Conservation (phyloP, 371 early-diverging fungal species). For the Capillidium heterosporum region DNA sequence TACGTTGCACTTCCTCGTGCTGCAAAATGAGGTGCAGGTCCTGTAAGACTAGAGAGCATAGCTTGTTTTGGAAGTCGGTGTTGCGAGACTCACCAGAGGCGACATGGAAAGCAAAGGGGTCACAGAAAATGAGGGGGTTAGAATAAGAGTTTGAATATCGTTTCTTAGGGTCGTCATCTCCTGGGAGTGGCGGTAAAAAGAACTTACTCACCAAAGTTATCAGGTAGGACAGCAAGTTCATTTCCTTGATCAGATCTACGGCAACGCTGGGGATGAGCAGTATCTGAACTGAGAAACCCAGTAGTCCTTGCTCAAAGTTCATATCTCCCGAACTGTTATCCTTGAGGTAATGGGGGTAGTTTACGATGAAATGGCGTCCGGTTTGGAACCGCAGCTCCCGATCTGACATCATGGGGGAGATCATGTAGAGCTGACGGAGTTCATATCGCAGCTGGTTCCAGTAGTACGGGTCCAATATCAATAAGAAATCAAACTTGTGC, state of each 20-base stretch:
- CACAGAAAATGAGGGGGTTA: background rate
- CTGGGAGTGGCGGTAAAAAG: background rate
- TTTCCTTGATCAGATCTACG: background rate
- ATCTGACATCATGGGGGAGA: background rate
- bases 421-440: background rate
- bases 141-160: background rate
- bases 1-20: background rate
- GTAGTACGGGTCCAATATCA: background rate
- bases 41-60: background rate
- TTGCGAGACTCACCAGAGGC: background rate
- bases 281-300: conserved; percentile 1
- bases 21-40: background rate
- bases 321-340: background rate
- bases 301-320: background rate
- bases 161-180: background rate
- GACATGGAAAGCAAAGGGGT: background rate
- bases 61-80: conserved; percentile 1
- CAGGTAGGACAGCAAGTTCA: conserved; percentile 3
- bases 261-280: background rate
- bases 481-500: background rate
- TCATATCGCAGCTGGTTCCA: background rate
- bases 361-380: background rate
- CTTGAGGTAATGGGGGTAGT: background rate
- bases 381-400: background rate
- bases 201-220: background rate